Evolutionary conservation across 2,329 filamentous ascomycete species (phyloP).

Genomic region (Exophiala mesophila): DNA sequence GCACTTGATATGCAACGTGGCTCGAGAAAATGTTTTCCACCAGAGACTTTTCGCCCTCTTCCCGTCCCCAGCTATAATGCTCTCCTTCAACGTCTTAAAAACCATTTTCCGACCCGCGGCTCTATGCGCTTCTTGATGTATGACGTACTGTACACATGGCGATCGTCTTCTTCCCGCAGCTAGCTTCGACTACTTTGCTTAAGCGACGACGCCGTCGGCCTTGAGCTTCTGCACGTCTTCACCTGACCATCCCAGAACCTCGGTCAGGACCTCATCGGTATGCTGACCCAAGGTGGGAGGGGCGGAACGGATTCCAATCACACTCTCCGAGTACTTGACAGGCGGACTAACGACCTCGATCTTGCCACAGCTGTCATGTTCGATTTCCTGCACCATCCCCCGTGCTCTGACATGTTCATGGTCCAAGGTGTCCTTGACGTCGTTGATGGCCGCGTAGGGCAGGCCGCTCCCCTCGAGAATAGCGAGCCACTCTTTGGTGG

Average conservation of each 20-base stretch:
- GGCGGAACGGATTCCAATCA: slow-evolving; percentile 67
- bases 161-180: no score
- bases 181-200: no score
- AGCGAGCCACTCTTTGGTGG: slow-evolving; percentile 81
- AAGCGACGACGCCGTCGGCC: slow-evolving; percentile 62
- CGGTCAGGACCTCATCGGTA: slow-evolving; percentile 68
- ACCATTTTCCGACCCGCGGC: no score
- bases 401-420: slow-evolving; percentile 77
- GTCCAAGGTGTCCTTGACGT: slow-evolving; percentile 76
- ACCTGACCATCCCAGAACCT: slow-evolving; percentile 57
- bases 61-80: no score
- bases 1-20: no score
- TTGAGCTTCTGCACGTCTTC: slow-evolving; percentile 59
- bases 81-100: no score
- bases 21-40: no score
- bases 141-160: no score
- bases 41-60: no score
- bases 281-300: slow-evolving; percentile 86
- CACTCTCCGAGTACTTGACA: slow-evolving; percentile 84
- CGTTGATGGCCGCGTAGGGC: slow-evolving; percentile 93
- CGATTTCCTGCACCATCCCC: slow-evolving; percentile 82
- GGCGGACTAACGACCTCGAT: slow-evolving; percentile 91
- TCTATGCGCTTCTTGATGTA: no score
- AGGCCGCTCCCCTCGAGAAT: slow-evolving; percentile 85
- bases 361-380: slow-evolving; percentile 76